These are phyloP conservation scores for Coemansia sp. DNA, from an alignment of 192 early-diverging fungal species.

Conservation along the genomic window DNA sequence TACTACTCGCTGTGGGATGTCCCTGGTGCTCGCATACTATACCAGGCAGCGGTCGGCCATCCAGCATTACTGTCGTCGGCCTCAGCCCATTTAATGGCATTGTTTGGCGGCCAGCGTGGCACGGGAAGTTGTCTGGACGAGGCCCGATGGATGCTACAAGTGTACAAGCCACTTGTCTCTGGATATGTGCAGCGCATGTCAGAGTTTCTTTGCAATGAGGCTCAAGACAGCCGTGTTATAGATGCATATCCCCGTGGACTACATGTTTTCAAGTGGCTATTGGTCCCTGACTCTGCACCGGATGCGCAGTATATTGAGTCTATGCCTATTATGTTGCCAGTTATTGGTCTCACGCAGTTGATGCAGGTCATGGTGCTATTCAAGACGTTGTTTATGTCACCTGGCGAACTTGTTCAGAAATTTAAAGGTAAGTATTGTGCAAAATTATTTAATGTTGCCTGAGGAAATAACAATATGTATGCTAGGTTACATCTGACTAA, in stretches of 20 bases:
- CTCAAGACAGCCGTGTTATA: conserved; percentile 55
- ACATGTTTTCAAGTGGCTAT: conserved; percentile 79
- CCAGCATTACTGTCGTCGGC: conserved; percentile 40
- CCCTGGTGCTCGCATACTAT: background rate
- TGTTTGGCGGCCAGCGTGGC: conserved; percentile 95
- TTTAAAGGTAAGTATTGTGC: conserved; percentile 34
- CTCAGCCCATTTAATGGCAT: conserved; percentile 63
- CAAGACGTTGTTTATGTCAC: conserved; percentile 60
- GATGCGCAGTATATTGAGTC: conserved; percentile 67
- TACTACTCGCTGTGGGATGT: conserved; percentile 23
- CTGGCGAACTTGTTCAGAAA: conserved; percentile 32
- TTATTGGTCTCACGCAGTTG: conserved; percentile 88
- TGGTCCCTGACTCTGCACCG: conserved; percentile 65
- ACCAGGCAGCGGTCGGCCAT: background rate
- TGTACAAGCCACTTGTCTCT: conserved; percentile 71
- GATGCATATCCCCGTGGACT: conserved; percentile 65
- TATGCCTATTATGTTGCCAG: conserved; percentile 72
- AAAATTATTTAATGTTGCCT: background rate
- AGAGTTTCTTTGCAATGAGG: conserved; percentile 59
- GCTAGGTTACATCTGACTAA: background rate
- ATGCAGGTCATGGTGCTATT: conserved; percentile 73
- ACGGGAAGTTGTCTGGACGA: conserved; percentile 82
- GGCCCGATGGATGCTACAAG: conserved; percentile 66
- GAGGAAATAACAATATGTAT: too few species aligned
- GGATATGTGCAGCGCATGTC: conserved; percentile 74